Base-by-base conservation (phyloP, 495 filamentous ascomycete genomes). In the Xylaria scruposa region DNA sequence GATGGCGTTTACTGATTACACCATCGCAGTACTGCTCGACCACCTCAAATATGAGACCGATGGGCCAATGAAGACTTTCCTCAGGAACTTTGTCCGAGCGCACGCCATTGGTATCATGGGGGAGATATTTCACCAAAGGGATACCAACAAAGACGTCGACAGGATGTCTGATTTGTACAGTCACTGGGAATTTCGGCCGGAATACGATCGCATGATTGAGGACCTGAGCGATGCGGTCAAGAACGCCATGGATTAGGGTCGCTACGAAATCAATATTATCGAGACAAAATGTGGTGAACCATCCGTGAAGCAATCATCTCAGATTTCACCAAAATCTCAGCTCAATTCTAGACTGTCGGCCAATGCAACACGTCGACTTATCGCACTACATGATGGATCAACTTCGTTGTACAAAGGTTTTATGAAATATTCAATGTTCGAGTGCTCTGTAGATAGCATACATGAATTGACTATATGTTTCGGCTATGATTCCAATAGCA, bases 301-400 rank as follows among this genome's bases (percentile, higher is more conserved):
- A 44, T 61, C 74, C 1, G 13, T 56, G 33, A 71, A 71, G 40
- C 61, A 26, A 42, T 71, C 74, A 12, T 75, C 72, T 24, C 72
- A 79, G 44, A 26, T 61, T 44, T 79, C 77, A 7, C 77, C 77
- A 1, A 68, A 51, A 44, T 72, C 73, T 54, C 73, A 74, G 36
- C 53, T 56, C 9, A 46, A 66, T 19, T 12, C 70, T 21, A n/a
- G 51, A 40, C 67, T 74, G 21, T 67, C 76, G 9, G 69, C 53
- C n/a, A 75, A 75, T 68, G 70, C 70, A 29, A 53, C 74, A 4
- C 74, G 66, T 13, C 75, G 66, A 56, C 24, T 63, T 0, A 67
- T n/a, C n/a, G n/a, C n/a, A 24, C 47, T 9, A 51, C 47, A 26
- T 26, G 49, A 53, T 24, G 3, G 24, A 53, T 26, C 4, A 26